Percentiles rank a stretch among this genome's conserved stretches.
phyloP scores from a whole-genome alignment of 805 yeast species.

The Teunomyces panamensis region DNA sequence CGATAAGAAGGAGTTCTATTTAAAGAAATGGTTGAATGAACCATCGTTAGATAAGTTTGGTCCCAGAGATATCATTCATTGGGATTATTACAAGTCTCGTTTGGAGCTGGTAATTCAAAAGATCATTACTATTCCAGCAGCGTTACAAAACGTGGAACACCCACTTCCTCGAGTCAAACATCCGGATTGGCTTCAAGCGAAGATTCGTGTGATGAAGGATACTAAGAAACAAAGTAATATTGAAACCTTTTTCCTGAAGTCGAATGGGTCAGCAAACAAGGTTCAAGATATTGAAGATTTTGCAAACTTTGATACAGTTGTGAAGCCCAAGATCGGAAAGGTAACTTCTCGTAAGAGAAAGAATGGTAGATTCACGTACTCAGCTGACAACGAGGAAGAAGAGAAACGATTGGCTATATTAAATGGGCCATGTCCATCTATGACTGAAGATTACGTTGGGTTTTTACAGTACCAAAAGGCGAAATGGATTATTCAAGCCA shows the following conservation, averaged over 20 bases:
- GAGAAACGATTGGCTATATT: constrained; percentile 48
- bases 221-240: constrained; percentile 70
- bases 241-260: constrained; percentile 50
- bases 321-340: constrained; percentile 39
- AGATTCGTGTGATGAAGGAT: constrained; percentile 59
- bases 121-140: constrained; percentile 96
- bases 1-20: constrained; percentile 71
- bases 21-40: constrained; percentile 86
- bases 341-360: constrained; percentile 49
- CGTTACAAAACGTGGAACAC: constrained; percentile 78
- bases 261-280: constrained; percentile 7
- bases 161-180: constrained; percentile 95
- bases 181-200: constrained; percentile 86
- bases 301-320: constrained; percentile 34
- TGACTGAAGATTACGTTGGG: constrained; percentile 61
- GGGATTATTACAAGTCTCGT: constrained; percentile 90
- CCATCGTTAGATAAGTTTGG: constrained; percentile 75
- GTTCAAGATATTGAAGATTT: constrained; percentile 73
- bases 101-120: constrained; percentile 91
- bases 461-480: constrained; percentile 75
- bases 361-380: constrained; percentile 16
- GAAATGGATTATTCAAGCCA: constrained; percentile 83
- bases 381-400: constrained; percentile 39
- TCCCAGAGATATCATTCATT: constrained; percentile 85
- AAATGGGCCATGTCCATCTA: constrained; percentile 60